Percentiles rank a stretch among this genome's conserved stretches.
phyloP scores from a whole-genome alignment of 2,329 filamentous ascomycete genomes.

The Fusarium cicatricum region DNA sequence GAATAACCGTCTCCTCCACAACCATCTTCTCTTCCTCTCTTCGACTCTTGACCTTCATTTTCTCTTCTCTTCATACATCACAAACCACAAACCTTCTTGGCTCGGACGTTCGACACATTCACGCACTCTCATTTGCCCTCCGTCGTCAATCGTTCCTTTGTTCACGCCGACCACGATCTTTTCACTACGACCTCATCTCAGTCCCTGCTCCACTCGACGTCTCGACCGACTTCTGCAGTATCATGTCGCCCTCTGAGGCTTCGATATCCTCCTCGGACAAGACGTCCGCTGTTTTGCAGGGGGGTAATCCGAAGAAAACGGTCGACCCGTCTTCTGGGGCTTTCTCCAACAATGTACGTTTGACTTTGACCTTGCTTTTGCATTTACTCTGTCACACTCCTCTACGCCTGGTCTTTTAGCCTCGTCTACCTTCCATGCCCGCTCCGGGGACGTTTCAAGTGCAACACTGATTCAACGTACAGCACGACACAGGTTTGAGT shows the following conservation, averaged over 20 bases:
- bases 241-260: conserved; percentile 45
- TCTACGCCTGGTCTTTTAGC: not conserved
- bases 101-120: conserved; percentile 31
- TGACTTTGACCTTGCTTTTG: not conserved
- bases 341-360: conserved; percentile 31
- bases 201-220: conserved; percentile 9
- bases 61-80: conserved; percentile 20
- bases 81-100: conserved; percentile 28
- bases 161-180: conserved; percentile 39
- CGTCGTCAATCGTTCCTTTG: conserved; percentile 41
- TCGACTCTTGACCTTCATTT: conserved; percentile 14
- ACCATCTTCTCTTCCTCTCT: conserved; percentile 22
- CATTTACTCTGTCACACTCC: not conserved
- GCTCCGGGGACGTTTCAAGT: not conserved
- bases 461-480: conserved; percentile 1
- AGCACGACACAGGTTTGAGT: conserved; percentile 35
- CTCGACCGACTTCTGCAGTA: conserved; percentile 6
- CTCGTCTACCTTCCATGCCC: not conserved
- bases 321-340: conserved; percentile 24
- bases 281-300: conserved; percentile 28
- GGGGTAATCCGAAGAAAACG: conserved; percentile 29
- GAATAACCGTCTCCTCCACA: conserved; percentile 39
- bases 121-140: conserved; percentile 44
- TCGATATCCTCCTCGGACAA: conserved; percentile 42
- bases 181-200: conserved; percentile 13